These are phyloP conservation scores for Aureobasidium subglaciale DNA, from an alignment of 2,329 filamentous ascomycete genomes.

Conservation along the genomic window DNA sequence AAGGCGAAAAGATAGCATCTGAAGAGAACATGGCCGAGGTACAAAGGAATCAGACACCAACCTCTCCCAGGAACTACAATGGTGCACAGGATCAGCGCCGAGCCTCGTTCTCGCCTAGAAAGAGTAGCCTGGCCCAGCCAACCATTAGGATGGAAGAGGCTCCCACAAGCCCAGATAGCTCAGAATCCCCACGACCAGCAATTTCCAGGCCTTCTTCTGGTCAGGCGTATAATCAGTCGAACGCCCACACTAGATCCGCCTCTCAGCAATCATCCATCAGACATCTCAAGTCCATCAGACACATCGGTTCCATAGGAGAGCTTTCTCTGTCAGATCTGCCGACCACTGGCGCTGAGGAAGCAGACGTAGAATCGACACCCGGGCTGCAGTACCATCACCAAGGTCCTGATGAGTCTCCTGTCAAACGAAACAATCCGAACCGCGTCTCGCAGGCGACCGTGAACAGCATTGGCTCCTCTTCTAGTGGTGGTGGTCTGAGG, in stretches of 20 bases:
- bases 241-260: slow-evolving; percentile 12
- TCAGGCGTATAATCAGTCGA: slow-evolving; percentile 10
- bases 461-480: slow-evolving; percentile 27
- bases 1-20: not conserved
- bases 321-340: slow-evolving; percentile 21
- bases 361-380: slow-evolving; percentile 24
- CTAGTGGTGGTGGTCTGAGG: slow-evolving; percentile 19
- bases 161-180: slow-evolving; percentile 28
- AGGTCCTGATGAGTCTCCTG: slow-evolving; percentile 33
- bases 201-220: slow-evolving; percentile 26
- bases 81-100: not conserved
- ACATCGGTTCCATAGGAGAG: slow-evolving; percentile 14
- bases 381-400: slow-evolving; percentile 46
- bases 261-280: slow-evolving; percentile 14
- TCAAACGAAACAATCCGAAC: slow-evolving; percentile 21
- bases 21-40: slow-evolving; percentile 3
- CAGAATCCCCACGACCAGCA: slow-evolving; percentile 24
- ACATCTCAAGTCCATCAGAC: slow-evolving; percentile 13
- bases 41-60: not conserved
- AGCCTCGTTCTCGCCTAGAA: slow-evolving; percentile 8
- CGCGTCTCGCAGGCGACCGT: slow-evolving; percentile 27
- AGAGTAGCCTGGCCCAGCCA: slow-evolving; percentile 14
- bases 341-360: slow-evolving; percentile 19
- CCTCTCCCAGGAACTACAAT: not conserved
- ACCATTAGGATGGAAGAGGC: slow-evolving; percentile 26